phyloP scores from a whole-genome alignment of 2,329 filamentous ascomycete species.

The Rhynchosporium secalis region DNA sequence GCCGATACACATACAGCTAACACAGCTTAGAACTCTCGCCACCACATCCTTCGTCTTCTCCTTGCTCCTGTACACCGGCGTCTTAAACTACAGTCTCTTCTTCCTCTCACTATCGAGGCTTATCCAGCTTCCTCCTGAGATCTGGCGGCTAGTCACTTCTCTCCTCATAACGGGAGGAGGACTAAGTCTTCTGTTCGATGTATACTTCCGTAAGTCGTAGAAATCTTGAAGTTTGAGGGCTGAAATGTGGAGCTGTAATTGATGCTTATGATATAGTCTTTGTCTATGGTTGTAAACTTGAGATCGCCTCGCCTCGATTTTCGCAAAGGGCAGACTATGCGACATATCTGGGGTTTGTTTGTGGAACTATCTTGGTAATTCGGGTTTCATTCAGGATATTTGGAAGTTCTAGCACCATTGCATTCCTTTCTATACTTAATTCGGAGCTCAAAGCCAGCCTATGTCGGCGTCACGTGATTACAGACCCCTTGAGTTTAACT shows the following conservation, averaged over 20 bases:
- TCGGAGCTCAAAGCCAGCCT: too few relatives aligned
- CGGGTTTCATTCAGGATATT: slow-evolving; percentile 8
- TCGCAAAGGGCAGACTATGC: slow-evolving; percentile 62
- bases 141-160: slow-evolving; percentile 37
- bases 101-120: slow-evolving; percentile 12
- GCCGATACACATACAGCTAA: background rate
- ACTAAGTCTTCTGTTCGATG: slow-evolving; percentile 58
- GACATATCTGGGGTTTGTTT: slow-evolving; percentile 61
- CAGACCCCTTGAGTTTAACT: too few relatives aligned
- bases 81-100: slow-evolving; percentile 12
- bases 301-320: slow-evolving; percentile 59
- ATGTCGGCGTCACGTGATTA: too few relatives aligned
- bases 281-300: slow-evolving; percentile 60
- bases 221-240: background rate
- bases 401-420: background rate
- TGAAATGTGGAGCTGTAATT: slow-evolving; percentile 36
- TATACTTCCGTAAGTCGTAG: slow-evolving; percentile 57
- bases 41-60: slow-evolving; percentile 15
- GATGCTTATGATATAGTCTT: slow-evolving; percentile 48
- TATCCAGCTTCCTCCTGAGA: slow-evolving; percentile 39
- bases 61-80: slow-evolving; percentile 7
- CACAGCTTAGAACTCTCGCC: slow-evolving; percentile 11
- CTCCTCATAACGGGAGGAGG: slow-evolving; percentile 33
- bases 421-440: background rate
- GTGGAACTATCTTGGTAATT: slow-evolving; percentile 61